Conservation (phyloP, 257 asterid genomes). For the Solanum bulbocastanum region DNA sequence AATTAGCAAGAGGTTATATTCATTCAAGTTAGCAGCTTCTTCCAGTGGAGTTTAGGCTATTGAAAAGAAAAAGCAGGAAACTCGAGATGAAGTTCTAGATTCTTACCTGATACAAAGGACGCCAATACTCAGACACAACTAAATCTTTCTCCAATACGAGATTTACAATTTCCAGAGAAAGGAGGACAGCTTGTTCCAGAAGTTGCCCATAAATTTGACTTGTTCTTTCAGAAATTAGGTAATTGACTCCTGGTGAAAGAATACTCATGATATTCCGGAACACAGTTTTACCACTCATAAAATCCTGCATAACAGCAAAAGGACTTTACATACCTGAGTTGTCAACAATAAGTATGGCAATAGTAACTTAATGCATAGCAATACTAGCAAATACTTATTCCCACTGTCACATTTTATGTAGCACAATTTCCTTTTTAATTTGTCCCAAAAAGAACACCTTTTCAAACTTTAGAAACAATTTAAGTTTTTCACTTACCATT, state of each 20-base stretch:
- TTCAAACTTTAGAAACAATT: not conserved
- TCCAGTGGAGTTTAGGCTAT: not conserved
- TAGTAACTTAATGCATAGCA: not conserved
- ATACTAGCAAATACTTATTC: not conserved
- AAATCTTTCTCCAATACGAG: constrained; percentile 82
- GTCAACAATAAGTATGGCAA: not conserved
- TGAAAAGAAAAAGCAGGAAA: not conserved
- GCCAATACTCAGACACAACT: constrained; percentile 71
- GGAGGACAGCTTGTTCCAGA: constrained; percentile 72
- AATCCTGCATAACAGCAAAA: constrained; percentile 55
- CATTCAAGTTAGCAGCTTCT: not conserved
- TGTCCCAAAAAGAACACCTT: not conserved
- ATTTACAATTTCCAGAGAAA: constrained; percentile 67
- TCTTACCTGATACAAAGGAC: constrained; percentile 79
- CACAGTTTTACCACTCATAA: constrained; percentile 86
- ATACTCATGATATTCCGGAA: constrained; percentile 79
- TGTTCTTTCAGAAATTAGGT: constrained; percentile 49
- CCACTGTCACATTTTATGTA: not conserved
- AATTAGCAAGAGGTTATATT: not conserved
- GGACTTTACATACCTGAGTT: not conserved
- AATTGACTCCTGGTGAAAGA: constrained; percentile 73
- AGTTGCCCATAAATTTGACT: constrained; percentile 74
- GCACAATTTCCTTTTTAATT: not conserved
- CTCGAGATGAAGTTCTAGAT: not conserved
- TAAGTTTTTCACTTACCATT: not conserved